These are phyloP conservation scores for Phragmites australis DNA, from an alignment of 176 grass and related monocot genomes.

Conservation along the genomic window DNA sequence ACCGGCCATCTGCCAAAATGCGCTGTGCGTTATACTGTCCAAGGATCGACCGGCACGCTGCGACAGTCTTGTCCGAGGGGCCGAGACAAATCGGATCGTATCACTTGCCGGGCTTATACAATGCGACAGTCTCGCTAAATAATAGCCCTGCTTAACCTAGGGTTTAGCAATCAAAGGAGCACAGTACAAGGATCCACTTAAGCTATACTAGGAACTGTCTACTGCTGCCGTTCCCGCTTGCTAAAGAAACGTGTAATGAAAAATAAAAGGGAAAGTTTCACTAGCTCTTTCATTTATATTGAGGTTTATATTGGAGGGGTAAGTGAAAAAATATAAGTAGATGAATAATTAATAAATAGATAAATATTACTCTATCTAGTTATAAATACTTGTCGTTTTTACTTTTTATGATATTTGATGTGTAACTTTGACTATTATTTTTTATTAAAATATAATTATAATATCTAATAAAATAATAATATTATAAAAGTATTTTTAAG, in stretches of 20 bases:
- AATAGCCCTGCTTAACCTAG: slow-evolving; percentile 3
- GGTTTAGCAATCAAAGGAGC: slow-evolving; percentile 19
- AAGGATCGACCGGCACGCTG: slow-evolving; percentile 37
- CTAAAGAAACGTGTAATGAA: slow-evolving; percentile 41
- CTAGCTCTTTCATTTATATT: too few relatives aligned
- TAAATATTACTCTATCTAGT: too few relatives aligned
- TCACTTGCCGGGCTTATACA: slow-evolving; percentile 37
- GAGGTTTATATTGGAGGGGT: too few relatives aligned
- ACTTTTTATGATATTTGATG: too few relatives aligned
- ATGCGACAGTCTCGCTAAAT: not conserved
- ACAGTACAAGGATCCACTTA: slow-evolving; percentile 16
- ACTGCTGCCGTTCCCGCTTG: not conserved
- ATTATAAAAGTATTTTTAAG: too few relatives aligned
- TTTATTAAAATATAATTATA: too few relatives aligned
- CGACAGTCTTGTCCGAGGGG: slow-evolving; percentile 28
- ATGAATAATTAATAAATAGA: too few relatives aligned
- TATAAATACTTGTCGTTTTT: too few relatives aligned
- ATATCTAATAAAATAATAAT: too few relatives aligned
- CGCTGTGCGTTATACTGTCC: slow-evolving; percentile 15
- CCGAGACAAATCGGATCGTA: slow-evolving; percentile 55
- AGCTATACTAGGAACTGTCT: not conserved
- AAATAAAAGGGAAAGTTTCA: too few relatives aligned
- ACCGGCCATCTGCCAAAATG: slow-evolving; percentile 24
- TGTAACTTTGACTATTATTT: too few relatives aligned
- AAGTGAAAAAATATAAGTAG: too few relatives aligned